Evolutionary conservation across 768 basidiomycete species (phyloP), one percentile per base, ranked within the genome.

Genomic region (Podaxis sp.): DNA sequence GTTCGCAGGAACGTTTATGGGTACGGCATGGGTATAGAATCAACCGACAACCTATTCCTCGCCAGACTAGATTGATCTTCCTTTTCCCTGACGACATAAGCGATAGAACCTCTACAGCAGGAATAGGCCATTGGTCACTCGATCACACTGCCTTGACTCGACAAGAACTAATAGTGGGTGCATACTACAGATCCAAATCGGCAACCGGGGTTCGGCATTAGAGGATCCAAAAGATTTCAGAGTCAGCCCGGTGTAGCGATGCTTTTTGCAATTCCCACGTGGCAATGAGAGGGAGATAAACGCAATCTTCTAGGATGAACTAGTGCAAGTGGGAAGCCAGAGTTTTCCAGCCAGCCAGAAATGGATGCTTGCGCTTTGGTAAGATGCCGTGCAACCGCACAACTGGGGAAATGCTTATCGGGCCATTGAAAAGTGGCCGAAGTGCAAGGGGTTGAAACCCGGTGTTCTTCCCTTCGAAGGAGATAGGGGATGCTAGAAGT

Each of bases 361-460:
- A 21, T 18, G 42, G 42, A 18, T 44, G 18, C 11, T n/a, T 35
- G 35, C 28, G 32, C 28, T 52, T 28, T 28, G 14, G 28, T 50
- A 32, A 18, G n/a, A 52, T 35, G 28, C 28, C 28, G 35, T 52
- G 18, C 5, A 32, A 35, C 28, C 18, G 32, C 32, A n/a, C 35
- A n/a, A 35, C 35, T 32, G 28, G 50, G 28, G 50, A 28, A 32
- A 52, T n/a, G 50, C 28, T n/a, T 52, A 35, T 52, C 50, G 28
- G 50, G 50, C 27, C 47, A 48, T 48, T 52, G 28, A 52, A 52
- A 35, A 16, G 50, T 52, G 50, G 50, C 50, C 50, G 50, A 52
- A 52, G 16, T 35, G 50, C n/a, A 7, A 52, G 16, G 16, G 16
- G 5, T 5, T n/a, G 13, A 44, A 18, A 44, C n/a, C 42, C 42